Percentiles rank a stretch among this genome's conserved stretches.
Conservation (phyloP, 768 basidiomycete species). For the Termitomyces sp. region DNA sequence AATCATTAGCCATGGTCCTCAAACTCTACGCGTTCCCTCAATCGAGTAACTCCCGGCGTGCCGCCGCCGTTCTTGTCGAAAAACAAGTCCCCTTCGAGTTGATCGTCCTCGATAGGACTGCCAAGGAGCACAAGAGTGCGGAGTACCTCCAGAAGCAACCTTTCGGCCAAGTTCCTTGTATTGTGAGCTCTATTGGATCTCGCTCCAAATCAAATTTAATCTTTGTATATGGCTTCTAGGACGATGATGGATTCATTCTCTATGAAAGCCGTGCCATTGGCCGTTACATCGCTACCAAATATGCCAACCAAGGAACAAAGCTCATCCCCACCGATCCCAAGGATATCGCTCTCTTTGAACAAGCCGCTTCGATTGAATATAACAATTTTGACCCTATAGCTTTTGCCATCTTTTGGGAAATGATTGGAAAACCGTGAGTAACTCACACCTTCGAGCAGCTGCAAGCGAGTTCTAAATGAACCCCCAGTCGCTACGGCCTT, state of each 20-base stretch:
- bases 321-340: slow-evolving; percentile 44
- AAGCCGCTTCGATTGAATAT: slow-evolving; percentile 47
- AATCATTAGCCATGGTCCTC: slow-evolving; percentile 25
- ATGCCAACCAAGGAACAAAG: slow-evolving; percentile 43
- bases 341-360: slow-evolving; percentile 43
- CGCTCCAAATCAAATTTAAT: not conserved
- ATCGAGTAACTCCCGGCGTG: slow-evolving; percentile 45
- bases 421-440: slow-evolving; percentile 46
- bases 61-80: slow-evolving; percentile 41
- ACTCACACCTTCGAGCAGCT: not conserved
- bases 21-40: slow-evolving; percentile 27
- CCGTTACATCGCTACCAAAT: slow-evolving; percentile 58
- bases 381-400: slow-evolving; percentile 52
- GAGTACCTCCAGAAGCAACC: slow-evolving; percentile 41
- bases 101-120: slow-evolving; percentile 31
- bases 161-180: slow-evolving; percentile 53
- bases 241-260: slow-evolving; percentile 64
- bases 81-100: slow-evolving; percentile 45
- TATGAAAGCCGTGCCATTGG: slow-evolving; percentile 62
- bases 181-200: slow-evolving; percentile 25
- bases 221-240: slow-evolving; percentile 21
- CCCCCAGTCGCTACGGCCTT: not conserved
- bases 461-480: not conserved
- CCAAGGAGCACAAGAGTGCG: slow-evolving; percentile 33
- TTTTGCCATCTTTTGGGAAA: slow-evolving; percentile 37